These are phyloP conservation scores for Rhododendron molle DNA, from an alignment of 148 eudicot species.

Conservation along the genomic window DNA sequence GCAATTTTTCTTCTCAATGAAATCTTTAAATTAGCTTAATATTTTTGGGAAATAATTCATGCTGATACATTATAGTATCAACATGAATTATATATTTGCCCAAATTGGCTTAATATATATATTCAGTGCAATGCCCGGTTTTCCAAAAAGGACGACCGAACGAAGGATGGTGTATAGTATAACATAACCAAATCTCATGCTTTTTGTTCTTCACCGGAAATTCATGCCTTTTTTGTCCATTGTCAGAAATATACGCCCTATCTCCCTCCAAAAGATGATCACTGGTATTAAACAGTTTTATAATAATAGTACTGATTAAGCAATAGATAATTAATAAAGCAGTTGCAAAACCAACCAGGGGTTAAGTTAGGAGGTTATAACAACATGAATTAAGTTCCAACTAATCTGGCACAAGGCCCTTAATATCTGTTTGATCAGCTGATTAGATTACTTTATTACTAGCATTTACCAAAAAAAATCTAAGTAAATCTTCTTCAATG, in stretches of 20 bases:
- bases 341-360: neutral
- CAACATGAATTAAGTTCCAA: neutral
- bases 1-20: too few species aligned
- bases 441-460: neutral
- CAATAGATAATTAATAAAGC: neutral
- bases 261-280: neutral
- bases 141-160: too few species aligned
- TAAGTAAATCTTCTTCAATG: neutral
- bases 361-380: neutral
- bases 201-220: slow-evolving; percentile 57
- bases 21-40: too few species aligned
- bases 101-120: too few species aligned
- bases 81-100: too few species aligned
- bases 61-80: too few species aligned
- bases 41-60: too few species aligned
- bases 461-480: neutral
- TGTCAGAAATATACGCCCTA: neutral
- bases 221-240: slow-evolving; percentile 47
- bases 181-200: slow-evolving; percentile 51
- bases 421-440: neutral
- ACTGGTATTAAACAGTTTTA: neutral
- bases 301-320: neutral
- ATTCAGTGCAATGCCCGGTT: too few species aligned
- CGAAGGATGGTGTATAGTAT: too few species aligned
- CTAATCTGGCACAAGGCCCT: neutral